Evolutionary conservation across 768 basidiomycete species (phyloP), one percentile per base, ranked within the genome.

Genomic region (Psilocybe cyanescens): DNA sequence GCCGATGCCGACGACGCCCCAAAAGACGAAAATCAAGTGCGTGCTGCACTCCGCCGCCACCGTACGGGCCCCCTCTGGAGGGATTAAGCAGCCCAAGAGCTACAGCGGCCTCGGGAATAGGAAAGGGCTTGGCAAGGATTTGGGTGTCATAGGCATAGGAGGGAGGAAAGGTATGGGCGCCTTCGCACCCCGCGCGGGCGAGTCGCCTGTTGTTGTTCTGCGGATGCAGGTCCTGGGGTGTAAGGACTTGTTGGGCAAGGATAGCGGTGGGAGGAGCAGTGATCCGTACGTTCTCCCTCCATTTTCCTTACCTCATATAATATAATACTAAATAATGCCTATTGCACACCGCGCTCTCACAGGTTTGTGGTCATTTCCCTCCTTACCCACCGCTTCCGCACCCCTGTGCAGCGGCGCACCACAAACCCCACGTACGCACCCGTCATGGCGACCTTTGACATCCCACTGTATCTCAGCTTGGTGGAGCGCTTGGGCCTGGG

Each of bases 381-480:
- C 33, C 33, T 35, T 11, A 35, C 6, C 33, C 6, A 35, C 7
- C 33, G 33, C 7, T 11, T 7, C 33, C 33, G 11, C 6, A 35
- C 33, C 7, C 33, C 33, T 11, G 33, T 35, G 33, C 33, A 35
- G 11, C 6, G 11, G 33, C 33, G 33, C 3, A 35, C 33, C 33
- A 35, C 11, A 7, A 35, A 35, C 33, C 33, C 33, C 33, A 35
- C 33, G 7, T 35, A 35, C 33, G 33, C 33, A 11, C 33, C 33
- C 33, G 33, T 11, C 33, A 35, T 11, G 7, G 33, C 41, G n/a
- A 95, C 92, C 0, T 97, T 95, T 71, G 92, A 96, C 60, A 92
- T 95, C 67, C 91, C 94, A 0, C 80, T 96, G 12, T 91, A 90
- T 66, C 79, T 90, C 17, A 89, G 87, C 16, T 81, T 90, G 28